Evolutionary conservation across 2,329 filamentous ascomycete species (phyloP).

Genomic region (Acephala macrosclerotiorum): DNA sequence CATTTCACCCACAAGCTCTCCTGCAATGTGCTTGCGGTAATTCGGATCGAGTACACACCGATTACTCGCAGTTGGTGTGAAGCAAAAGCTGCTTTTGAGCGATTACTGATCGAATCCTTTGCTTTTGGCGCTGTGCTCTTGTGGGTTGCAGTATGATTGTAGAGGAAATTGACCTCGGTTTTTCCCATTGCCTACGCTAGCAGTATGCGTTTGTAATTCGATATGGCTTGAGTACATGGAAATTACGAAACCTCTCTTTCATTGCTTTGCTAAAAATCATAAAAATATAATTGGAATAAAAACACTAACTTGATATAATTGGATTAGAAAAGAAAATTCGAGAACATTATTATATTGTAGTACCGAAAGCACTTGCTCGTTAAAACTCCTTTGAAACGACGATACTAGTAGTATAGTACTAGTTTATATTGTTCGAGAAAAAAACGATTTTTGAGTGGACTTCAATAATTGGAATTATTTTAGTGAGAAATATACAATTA

Average conservation of each 20-base stretch:
- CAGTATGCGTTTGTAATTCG: not conserved
- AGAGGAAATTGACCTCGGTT: not conserved
- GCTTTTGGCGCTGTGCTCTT: not conserved
- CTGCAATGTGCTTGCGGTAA: not conserved
- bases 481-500: too few relatives aligned
- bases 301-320: not conserved
- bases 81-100: not conserved
- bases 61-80: not conserved
- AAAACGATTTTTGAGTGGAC: too few relatives aligned
- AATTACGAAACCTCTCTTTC: too few relatives aligned
- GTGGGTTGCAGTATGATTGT: not conserved
- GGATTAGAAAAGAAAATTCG: too few relatives aligned
- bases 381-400: too few relatives aligned
- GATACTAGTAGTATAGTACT: too few relatives aligned
- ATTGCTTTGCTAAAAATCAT: not conserved
- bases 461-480: too few relatives aligned
- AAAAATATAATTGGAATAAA: not conserved
- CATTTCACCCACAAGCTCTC: not conserved
- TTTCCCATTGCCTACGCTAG: not conserved
- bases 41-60: not conserved
- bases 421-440: too few relatives aligned
- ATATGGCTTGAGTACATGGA: not conserved
- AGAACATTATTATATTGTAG: too few relatives aligned
- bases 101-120: not conserved
- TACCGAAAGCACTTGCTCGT: too few relatives aligned